Evolutionary conservation across 164 flowering plant species (phyloP), one percentile per base, ranked within the genome.

Genomic region (Berberis vulgaris): DNA sequence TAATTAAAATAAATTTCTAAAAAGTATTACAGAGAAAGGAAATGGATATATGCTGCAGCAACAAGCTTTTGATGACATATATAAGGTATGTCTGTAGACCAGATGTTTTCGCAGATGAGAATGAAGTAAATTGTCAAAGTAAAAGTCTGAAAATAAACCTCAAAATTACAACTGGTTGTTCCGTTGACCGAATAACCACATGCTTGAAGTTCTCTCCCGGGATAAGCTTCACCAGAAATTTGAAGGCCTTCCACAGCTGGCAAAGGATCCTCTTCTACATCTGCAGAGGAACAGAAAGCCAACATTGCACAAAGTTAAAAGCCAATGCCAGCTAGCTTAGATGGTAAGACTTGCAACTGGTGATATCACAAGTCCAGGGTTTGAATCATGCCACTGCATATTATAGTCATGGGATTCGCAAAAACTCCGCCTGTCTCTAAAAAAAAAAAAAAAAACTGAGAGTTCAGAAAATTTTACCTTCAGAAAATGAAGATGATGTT

Each of bases 121-220:
- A 26, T 26, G 26, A 26, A 26, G 26, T 26, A 26, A 26, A 26
- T 26, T 26, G 26, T 26, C 54, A 53, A 52, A 49, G 43, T 2
- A 63, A 64, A 13, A 43, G 11, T 10, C 41, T 9, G n/a, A 55
- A 63, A 53, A 11, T n/a, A 46, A 12, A 91, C 99, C 96, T 89
- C 97, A 81, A 91, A 94, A 67, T 91, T 91, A 66, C 99, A 94
- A 71, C 86, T 85, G 40, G 97, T 91, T 55, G 99, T 94, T 79
- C 99, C 99, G 81, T 91, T 86, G 56, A 84, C 82, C 44, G 96
- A 89, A 70, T 74, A 87, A 62, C 99, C 99, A 62, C 82, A 76
- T 26, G 99, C 97, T 71, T 80, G 88, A 57, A 94, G 89, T 72
- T 85, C 88, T 55, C 68, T 69, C 49, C 97, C 96, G 7, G 97